Base-by-base conservation (phyloP, 805 yeast genomes). In the Spathaspora gorwiae region DNA sequence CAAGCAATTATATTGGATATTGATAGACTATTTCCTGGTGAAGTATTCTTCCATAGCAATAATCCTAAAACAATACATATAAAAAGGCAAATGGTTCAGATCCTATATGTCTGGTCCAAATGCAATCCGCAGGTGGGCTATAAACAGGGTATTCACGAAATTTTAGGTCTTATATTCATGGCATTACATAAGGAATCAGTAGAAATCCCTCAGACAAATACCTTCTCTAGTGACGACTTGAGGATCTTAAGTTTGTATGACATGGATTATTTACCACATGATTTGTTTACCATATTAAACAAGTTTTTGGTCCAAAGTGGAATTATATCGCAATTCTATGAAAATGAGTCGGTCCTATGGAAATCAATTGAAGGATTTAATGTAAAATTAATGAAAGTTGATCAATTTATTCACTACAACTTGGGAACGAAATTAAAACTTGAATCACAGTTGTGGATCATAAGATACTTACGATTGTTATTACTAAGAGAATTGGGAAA, bases 61-160 rank as follows among this genome's bases (percentile, higher is more conserved):
- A 44, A 44, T 32, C 52, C 57, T 3, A 37, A 36, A 6, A 50
- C 65, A 2, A 35, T 54, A 13, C 40, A 33, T 12, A 47, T 53
- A 42, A 68, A 65, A 43, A 48, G 51, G 13, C 62, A 57, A 40
- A 51, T 78, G 26, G 66, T 76, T 29, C 73, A 72, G 47, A 56
- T 77, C 2, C 57, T 79, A 8, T 79, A 62, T 54, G 59, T 72
- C 3, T 77, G 80, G 79, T 64, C 78, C 46, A 75, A 74, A 57
- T 68, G 76, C 50, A 69, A 73, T 45, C 70, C 76, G 1, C 64
- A 56, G 7, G 60, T 77, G 29, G 75, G 78, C n/a, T 75, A 75
- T 49, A 73, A 70, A 49, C 83, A 79, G 54, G 83, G 83, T 1
- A 55, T 76, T 41, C 83, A 79, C 59, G 83, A 79, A 54, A 60